phyloP scores from a whole-genome alignment of 805 yeast genomes.

The Starmerella bacillaris region DNA sequence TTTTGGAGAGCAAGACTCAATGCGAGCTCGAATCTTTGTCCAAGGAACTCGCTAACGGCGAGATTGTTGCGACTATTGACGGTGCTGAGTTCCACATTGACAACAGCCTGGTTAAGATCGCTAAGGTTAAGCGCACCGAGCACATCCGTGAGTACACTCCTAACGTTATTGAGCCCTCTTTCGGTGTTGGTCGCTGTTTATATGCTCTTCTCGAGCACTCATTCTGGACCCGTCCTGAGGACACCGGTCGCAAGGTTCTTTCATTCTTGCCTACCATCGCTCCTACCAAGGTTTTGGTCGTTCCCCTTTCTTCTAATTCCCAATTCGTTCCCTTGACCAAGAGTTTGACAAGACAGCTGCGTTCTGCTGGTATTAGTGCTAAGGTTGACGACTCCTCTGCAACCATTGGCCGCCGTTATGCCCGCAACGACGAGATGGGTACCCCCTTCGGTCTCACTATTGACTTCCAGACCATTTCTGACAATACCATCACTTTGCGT shows the following conservation, averaged over 20 bases:
- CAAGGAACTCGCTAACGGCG: conserved; percentile 47
- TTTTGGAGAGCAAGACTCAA: conserved; percentile 59
- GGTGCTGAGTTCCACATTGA: conserved; percentile 61
- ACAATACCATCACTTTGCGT: conserved; percentile 78
- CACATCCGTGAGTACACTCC: conserved; percentile 93
- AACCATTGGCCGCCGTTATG: conserved; percentile 92
- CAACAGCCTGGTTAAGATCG: conserved; percentile 51
- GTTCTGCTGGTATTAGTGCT: conserved; percentile 72
- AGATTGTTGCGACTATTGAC: conserved; percentile 49
- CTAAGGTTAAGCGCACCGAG: conserved; percentile 61
- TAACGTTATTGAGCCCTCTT: conserved; percentile 95
- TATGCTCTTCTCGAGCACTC: conserved; percentile 85
- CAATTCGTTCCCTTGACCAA: conserved; percentile 60
- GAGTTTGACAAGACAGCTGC: conserved; percentile 50
- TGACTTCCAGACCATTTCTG: conserved; percentile 82
- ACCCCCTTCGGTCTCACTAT: conserved; percentile 97
- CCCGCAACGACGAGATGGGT: conserved; percentile 96
- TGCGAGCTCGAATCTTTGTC: conserved; percentile 66
- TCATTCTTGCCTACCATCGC: conserved; percentile 92
- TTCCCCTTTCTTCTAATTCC: conserved; percentile 76
- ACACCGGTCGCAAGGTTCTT: conserved; percentile 69
- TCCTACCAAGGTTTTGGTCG: conserved; percentile 90
- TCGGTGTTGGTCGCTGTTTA: conserved; percentile 95
- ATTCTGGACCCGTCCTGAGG: conserved; percentile 89
- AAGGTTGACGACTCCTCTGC: conserved; percentile 95